Percentiles rank a stretch among this genome's conserved stretches.
Evolutionary conservation across 306 rosid genomes (phyloP).

Genomic region (Cucumis cinereus): DNA sequence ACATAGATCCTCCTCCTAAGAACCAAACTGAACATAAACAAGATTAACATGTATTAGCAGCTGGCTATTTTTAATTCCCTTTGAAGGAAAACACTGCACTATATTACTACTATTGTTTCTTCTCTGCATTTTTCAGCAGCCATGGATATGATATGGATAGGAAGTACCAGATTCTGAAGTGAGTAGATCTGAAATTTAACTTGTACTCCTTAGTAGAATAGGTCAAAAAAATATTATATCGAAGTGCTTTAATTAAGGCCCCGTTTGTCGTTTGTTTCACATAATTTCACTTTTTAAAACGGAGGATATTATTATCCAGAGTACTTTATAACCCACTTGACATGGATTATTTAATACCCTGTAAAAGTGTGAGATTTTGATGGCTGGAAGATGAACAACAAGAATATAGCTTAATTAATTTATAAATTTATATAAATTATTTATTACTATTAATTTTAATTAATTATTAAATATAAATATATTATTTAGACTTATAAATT

Average conservation of each 20-base stretch:
- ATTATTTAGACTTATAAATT: too few relatives aligned
- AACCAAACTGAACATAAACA: background rate
- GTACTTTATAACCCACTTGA: too few relatives aligned
- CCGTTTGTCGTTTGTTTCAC: too few relatives aligned
- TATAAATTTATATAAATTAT: too few relatives aligned
- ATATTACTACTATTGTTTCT: background rate
- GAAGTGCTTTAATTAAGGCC: background rate
- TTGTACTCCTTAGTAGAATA: background rate
- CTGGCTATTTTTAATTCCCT: background rate
- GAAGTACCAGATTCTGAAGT: background rate
- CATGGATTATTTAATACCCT: too few relatives aligned
- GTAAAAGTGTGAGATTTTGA: too few relatives aligned
- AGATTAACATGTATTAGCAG: background rate
- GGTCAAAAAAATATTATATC: background rate
- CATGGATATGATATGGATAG: background rate
- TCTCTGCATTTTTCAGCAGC: background rate
- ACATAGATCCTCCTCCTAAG: background rate
- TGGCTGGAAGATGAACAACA: too few relatives aligned
- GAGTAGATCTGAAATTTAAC: background rate
- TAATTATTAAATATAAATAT: too few relatives aligned
- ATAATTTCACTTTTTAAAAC: too few relatives aligned
- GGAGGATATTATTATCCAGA: too few relatives aligned
- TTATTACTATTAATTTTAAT: too few relatives aligned
- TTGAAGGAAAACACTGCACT: background rate
- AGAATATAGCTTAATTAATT: too few relatives aligned